Percentiles rank a stretch among this genome's conserved stretches.
These are phyloP conservation scores for Betula pendula DNA, from an alignment of 306 rosid genomes.

Conservation along the genomic window DNA sequence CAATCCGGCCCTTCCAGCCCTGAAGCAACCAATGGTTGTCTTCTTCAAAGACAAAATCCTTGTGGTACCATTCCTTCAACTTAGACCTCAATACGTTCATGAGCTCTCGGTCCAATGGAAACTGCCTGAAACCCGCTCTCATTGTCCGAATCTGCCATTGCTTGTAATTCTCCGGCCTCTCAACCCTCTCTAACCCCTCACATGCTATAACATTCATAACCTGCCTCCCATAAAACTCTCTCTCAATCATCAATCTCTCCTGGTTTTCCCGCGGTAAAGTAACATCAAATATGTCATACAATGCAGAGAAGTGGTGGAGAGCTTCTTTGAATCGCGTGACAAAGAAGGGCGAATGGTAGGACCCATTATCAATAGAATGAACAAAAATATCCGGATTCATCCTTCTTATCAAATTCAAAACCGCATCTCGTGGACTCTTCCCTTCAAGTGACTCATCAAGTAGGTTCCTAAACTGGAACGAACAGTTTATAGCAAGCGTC, in stretches of 20 bases:
- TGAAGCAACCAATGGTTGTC: conserved; percentile 7
- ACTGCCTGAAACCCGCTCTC: background rate
- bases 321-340: background rate
- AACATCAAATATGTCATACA: background rate
- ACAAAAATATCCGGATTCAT: background rate
- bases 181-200: background rate
- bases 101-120: background rate
- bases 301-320: background rate
- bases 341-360: background rate
- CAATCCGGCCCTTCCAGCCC: conserved; percentile 13
- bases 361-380: background rate
- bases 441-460: background rate
- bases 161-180: conserved; percentile 9
- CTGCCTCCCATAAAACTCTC: background rate
- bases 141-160: background rate
- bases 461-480: background rate
- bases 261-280: background rate
- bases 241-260: background rate
- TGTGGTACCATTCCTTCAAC: conserved; percentile 7
- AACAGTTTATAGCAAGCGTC: background rate
- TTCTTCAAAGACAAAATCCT: background rate
- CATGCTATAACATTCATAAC: conserved; percentile 5
- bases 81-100: background rate
- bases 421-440: background rate
- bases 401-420: background rate